Conservation (phyloP, 2,329 filamentous ascomycete species). For the Fonsecaea multimorphosa region DNA sequence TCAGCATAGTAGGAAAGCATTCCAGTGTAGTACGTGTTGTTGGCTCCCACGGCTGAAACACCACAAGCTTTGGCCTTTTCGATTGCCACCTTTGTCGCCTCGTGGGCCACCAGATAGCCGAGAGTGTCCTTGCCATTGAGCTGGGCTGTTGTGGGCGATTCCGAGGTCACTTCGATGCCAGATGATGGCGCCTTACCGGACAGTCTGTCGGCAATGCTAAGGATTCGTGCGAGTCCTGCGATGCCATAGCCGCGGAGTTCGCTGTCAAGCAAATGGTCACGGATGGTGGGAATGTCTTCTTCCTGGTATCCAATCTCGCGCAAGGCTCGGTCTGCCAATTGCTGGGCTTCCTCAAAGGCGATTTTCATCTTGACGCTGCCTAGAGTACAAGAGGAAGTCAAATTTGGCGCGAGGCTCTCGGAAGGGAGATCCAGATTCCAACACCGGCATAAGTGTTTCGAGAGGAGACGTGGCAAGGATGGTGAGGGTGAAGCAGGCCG, state of each 20-base stretch:
- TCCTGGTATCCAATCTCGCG: slow-evolving; percentile 18
- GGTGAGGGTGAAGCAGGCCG: neutral
- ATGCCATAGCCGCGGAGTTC: slow-evolving; percentile 32
- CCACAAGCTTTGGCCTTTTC: slow-evolving; percentile 26
- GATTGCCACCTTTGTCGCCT: slow-evolving; percentile 27
- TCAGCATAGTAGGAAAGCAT: slow-evolving; percentile 32
- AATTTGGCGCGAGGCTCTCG: neutral
- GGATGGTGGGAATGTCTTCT: slow-evolving; percentile 18
- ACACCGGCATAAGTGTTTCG: neutral
- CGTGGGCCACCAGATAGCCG: slow-evolving; percentile 28
- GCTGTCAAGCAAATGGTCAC: slow-evolving; percentile 30
- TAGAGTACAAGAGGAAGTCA: neutral
- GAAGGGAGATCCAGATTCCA: neutral
- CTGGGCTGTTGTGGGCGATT: slow-evolving; percentile 26
- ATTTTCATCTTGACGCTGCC: slow-evolving; percentile 2
- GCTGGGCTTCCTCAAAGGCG: slow-evolving; percentile 2
- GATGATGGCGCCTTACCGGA: slow-evolving; percentile 5
- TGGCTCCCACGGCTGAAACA: slow-evolving; percentile 25
- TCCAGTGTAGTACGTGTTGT: slow-evolving; percentile 28
- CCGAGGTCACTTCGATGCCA: slow-evolving; percentile 9
- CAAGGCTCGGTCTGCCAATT: slow-evolving; percentile 15
- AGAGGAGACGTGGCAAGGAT: neutral
- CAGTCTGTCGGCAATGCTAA: slow-evolving; percentile 26
- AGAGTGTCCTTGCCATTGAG: slow-evolving; percentile 27
- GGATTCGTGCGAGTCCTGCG: slow-evolving; percentile 27